Conservation (phyloP, 2,329 filamentous ascomycete species). For the Colletotrichum sidae region DNA sequence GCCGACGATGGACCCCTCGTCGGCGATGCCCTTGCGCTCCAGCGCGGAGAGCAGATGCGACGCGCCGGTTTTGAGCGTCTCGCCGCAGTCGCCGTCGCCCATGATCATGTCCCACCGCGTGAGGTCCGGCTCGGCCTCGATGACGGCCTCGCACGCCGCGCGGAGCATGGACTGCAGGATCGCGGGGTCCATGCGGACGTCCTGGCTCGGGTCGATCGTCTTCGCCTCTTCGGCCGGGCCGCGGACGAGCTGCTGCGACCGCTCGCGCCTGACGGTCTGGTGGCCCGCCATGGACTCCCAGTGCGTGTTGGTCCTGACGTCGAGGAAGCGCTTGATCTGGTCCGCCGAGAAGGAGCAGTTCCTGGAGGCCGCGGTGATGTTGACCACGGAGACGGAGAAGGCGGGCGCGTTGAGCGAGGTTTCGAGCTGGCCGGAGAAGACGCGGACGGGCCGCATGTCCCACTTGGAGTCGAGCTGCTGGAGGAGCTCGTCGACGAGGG, state of each 20-base stretch:
- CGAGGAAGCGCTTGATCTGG: conserved; percentile 73
- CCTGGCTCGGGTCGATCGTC: conserved; percentile 52
- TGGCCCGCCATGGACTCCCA: conserved; percentile 65
- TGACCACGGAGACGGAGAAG: conserved; percentile 76
- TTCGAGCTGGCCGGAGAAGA: conserved; percentile 74
- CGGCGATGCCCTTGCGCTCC: conserved; percentile 50
- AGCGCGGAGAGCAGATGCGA: conserved; percentile 60
- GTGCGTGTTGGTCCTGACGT: conserved; percentile 69
- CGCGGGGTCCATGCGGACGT: conserved; percentile 62
- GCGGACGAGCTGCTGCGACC: conserved; percentile 57
- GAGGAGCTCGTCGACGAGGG: conserved; percentile 64
- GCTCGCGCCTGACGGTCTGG: conserved; percentile 51
- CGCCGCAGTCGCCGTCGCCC: conserved; percentile 75
- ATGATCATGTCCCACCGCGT: conserved; percentile 73
- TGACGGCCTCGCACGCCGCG: conserved; percentile 62
- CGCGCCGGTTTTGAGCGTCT: conserved; percentile 68
- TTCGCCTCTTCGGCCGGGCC: conserved; percentile 49
- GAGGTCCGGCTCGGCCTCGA: conserved; percentile 70
- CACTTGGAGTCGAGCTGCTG: conserved; percentile 60
- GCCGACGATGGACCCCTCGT: conserved; percentile 57
- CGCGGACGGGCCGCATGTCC: conserved; percentile 63
- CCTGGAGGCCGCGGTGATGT: conserved; percentile 61
- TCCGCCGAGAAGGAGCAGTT: conserved; percentile 58
- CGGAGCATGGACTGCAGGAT: conserved; percentile 67
- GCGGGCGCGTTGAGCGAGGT: conserved; percentile 79